Evolutionary conservation across 225 moss, liverwort and hornwort genomes (phyloP), one percentile per base, ranked within the genome.

Genomic region (Asterella californica): DNA sequence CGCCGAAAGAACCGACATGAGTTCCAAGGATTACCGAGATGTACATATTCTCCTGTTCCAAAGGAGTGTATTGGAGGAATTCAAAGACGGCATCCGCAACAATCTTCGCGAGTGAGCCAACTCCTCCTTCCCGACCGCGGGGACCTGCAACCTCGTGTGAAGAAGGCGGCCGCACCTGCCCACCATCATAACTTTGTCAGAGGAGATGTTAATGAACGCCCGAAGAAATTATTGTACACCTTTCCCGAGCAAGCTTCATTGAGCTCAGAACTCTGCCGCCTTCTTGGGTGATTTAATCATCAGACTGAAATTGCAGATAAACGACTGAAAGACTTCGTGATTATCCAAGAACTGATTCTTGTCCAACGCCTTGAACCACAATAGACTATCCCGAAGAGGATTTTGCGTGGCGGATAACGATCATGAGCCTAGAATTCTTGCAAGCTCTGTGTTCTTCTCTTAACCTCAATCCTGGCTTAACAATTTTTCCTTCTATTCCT

Each of bases 51-150:
- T 75, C 57, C 15, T 75, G 54, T 19, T 75, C 75, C 33, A 75
- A 52, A 14, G 54, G 54, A 6, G 33, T 75, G 75, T 30, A 75
- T 12, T 75, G 75, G 21, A 75, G 75, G 30, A 78, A 21, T 4
- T 67, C 6, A 64, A 15, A 65, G 0, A 47, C 4, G 46, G 45
- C 45, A 50, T 30, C 50, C 17, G 78, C 76, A 38, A 76, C 15
- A 11, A 60, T 37, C 62, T 38, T 76, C 1, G 42, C 38, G 29
- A 76, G 10, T 1, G 60, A 76, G 24, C 36, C 10, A 36, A 60
- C 30, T 15, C 14, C 72, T 7, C 74, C 53, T 32, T 54, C 32
- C 11, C 50, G 18, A 14, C 53, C n/a, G 33, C 33, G 17, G 32
- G 15, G 53, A 14, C 27, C 32, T 47, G 37, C 18, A 12, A 65